Conservation (phyloP, 2,329 filamentous ascomycete genomes). For the Pyrenophora teres region DNA sequence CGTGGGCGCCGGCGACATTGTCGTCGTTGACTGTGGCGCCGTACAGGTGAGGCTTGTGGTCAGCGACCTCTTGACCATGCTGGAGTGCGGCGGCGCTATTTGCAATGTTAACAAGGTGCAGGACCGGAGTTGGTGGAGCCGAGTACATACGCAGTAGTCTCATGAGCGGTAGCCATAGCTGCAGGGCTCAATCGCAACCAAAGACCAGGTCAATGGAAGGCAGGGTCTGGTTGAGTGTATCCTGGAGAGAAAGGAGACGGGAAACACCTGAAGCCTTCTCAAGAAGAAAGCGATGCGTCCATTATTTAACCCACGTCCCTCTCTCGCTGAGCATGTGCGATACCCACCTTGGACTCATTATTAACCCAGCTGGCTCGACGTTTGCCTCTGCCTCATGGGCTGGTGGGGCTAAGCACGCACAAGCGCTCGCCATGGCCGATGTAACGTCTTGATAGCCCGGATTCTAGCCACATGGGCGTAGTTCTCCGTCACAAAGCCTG, state of each 20-base stretch:
- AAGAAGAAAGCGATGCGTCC: slow-evolving; percentile 17
- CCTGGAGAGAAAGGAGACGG: slow-evolving; percentile 8
- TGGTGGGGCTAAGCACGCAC: slow-evolving; percentile 26
- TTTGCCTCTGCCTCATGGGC: slow-evolving; percentile 18
- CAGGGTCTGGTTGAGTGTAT: slow-evolving; percentile 7
- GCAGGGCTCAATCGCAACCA: slow-evolving; percentile 11
- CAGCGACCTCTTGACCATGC: slow-evolving; percentile 34
- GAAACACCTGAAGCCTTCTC: slow-evolving; percentile 15
- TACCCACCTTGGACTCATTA: slow-evolving; percentile 7
- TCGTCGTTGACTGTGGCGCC: slow-evolving; percentile 31
- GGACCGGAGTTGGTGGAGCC: background rate
- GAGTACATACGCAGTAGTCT: slow-evolving; percentile 36
- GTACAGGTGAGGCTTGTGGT: slow-evolving; percentile 36
- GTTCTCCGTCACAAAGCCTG: slow-evolving; percentile 27
- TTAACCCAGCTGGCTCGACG: slow-evolving; percentile 17
- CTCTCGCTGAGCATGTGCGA: slow-evolving; percentile 6
- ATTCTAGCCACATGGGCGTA: slow-evolving; percentile 14
- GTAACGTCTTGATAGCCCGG: slow-evolving; percentile 37
- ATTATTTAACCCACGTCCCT: slow-evolving; percentile 31
- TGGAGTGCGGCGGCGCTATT: slow-evolving; percentile 39
- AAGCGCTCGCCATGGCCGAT: slow-evolving; percentile 35
- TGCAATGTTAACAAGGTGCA: slow-evolving; percentile 4
- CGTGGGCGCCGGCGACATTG: slow-evolving; percentile 23
- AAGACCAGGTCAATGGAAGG: slow-evolving; percentile 17
- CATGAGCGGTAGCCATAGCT: slow-evolving; percentile 34